Conservation (phyloP, 169 alveolate species). For the Plasmodium malariae region DNA sequence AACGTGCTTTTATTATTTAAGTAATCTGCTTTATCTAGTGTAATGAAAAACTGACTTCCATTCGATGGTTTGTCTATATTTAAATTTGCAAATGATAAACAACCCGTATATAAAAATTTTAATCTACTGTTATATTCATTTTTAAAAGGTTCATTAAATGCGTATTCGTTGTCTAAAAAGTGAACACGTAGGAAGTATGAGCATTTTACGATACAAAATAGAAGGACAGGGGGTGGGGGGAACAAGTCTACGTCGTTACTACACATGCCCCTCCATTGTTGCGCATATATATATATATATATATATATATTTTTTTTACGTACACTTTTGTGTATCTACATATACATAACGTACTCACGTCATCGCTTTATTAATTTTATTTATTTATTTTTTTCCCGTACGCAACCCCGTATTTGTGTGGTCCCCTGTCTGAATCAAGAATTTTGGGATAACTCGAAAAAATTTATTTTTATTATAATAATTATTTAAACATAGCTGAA, state of each 20-base stretch:
- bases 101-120: constrained; percentile 86
- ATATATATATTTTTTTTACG: not conserved
- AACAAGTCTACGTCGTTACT: too few relatives aligned
- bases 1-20: constrained; percentile 92
- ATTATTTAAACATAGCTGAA: constrained; percentile 92
- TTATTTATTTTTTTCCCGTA: constrained; percentile 17
- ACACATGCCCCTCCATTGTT: not conserved
- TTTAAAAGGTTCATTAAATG: constrained; percentile 94
- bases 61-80: constrained; percentile 79
- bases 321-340: not conserved
- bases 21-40: constrained; percentile 91
- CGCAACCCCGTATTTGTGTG: constrained; percentile 88
- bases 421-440: constrained; percentile 94
- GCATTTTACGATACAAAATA: not conserved
- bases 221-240: too few relatives aligned
- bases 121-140: constrained; percentile 94
- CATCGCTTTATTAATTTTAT: too few relatives aligned
- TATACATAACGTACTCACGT: too few relatives aligned
- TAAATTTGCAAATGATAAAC: constrained; percentile 39
- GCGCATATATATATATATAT: not conserved
- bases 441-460: constrained; percentile 92
- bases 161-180: constrained; percentile 91
- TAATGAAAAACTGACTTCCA: constrained; percentile 92
- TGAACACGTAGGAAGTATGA: not conserved
- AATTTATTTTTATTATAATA: constrained; percentile 92